Evolutionary conservation across 305 asterid species (phyloP), one percentile per base, ranked within the genome.

Genomic region (Plantago rigida): DNA sequence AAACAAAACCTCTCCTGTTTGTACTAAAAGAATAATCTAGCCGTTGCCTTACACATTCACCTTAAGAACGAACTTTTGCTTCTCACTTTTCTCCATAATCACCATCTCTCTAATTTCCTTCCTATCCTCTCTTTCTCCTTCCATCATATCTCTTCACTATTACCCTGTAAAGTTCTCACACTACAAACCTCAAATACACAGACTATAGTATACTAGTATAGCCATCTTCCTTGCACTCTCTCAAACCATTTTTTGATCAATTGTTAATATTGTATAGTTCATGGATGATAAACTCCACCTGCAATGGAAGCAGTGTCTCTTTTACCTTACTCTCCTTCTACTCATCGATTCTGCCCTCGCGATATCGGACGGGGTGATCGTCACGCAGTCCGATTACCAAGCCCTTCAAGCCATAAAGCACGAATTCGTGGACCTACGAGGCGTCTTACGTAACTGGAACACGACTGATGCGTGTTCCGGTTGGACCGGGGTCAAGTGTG

Each of bases 401-500:
- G 78, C 94, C 13, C 76, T 91, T 3, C 67, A 28, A 45, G 84
- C 92, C 7, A 9, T 91, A 10, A 91, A 78, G 24, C 77, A 71
- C 39, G 94, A 84, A 1, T 41, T 91, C 4, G 67, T 87, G 1
- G 98, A 91, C 49, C 42, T 69, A 47, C 73, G 69, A 55, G 88
- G 94, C 1, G 76, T 81, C 36, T 41, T 91, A 50, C 71, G 68
- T 46, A 84, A 85, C 84, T 91, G 96, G 98, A 87, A 86, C 44
- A 76, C 54, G 36, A 73, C 50, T n/a, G n/a, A n/a, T 11, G 85
- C 95, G 41, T 91, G 98, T 56, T 78, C 87, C 0, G 88, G 87
- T 4, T 91, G 96, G 96, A 24, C 69, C 12, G 98, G 98, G 5
- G 82, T 91, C 77, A 84, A 87, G 63, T 91, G 98, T 51, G 92